Evolutionary conservation across 2,329 filamentous ascomycete species (phyloP), one percentile per base, ranked within the genome.

Genomic region (Neofusicoccum cordaticola): DNA sequence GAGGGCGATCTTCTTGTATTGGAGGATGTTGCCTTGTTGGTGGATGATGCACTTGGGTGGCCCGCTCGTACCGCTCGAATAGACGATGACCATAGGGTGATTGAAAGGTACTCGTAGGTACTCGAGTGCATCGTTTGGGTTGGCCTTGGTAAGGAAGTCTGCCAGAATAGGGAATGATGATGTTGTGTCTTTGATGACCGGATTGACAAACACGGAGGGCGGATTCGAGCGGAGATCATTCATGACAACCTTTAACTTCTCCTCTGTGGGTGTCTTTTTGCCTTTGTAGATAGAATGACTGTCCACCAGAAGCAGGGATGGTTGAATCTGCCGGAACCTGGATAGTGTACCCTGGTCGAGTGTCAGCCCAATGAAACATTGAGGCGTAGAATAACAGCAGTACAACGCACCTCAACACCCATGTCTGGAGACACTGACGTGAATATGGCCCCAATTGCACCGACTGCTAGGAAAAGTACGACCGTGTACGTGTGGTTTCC

Each of bases 21-120:
- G 79, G 1, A 82, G 66, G 60, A 82, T 75, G 15, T 78, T 72
- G 5, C 79, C 76, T 67, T 81, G 78, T 8, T 74, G 76, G 64
- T 81, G 80, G 34, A 82, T 79, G 5, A 82, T 77, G 66, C 78
- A 81, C 68, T 81, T 81, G 4, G 79, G 79, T 13, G 76, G 73
- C 0, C 79, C 80, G 0, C 78, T 81, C 17, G 80, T 81, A 0
- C 80, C 80, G 31, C 72, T 76, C 3, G 73, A 76, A 67, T 81
- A 82, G 17, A 80, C 73, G 42, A 82, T 81, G 65, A 80, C 74
- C 4, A 82, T 69, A 1, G 80, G 79, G 51, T 78, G 70, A 63
- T 75, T 78, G 67, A 79, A 81, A 0, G 79, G 70, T 0, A 81
- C 69, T 4, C 73, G 72, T 4, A 71, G 72, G 68, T 80, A 82